phyloP scores from a whole-genome alignment of 23 red algal species.

The Gracilariopsis chorda region DNA sequence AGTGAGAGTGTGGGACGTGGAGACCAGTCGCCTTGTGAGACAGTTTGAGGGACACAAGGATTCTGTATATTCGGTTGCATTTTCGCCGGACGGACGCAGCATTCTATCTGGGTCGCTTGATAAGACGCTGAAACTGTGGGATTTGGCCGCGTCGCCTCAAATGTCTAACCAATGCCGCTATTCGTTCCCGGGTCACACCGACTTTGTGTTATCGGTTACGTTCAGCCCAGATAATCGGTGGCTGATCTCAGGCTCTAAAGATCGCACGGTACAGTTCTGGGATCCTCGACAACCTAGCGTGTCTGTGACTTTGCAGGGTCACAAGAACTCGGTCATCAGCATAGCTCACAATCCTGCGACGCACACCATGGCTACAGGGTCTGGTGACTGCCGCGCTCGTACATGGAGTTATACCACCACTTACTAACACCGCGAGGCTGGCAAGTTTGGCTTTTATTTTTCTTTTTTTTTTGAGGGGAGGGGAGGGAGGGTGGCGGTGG shows the following conservation, averaged over 20 bases:
- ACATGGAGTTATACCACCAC: constrained; percentile 85
- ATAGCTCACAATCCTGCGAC: constrained; percentile 74
- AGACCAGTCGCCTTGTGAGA: constrained; percentile 60
- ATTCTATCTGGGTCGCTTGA: constrained; percentile 88
- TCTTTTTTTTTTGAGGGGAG: no score
- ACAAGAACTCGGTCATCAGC: constrained; percentile 94
- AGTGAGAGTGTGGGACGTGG: constrained; percentile 93
- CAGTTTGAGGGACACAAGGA: constrained; percentile 83
- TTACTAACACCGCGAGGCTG: no score
- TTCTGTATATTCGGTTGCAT: constrained; percentile 95
- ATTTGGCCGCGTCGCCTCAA: constrained; percentile 52
- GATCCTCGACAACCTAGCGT: constrained; percentile 78
- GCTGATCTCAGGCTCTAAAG: constrained; percentile 87
- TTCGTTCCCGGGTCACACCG: constrained; percentile 83
- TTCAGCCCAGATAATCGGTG: constrained; percentile 83
- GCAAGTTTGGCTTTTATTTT: no score
- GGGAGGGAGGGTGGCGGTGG: no score
- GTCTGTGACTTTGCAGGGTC: constrained; percentile 75
- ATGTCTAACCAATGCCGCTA: constrained; percentile 43
- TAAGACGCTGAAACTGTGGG: constrained; percentile 94
- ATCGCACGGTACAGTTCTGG: constrained; percentile 93
- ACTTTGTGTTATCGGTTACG: constrained; percentile 90
- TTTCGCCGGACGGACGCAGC: constrained; percentile 82
- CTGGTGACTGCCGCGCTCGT: constrained; percentile 74
- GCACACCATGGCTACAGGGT: constrained; percentile 77